Base-by-base conservation (phyloP, 768 basidiomycete species). In the Scleroderma citrinum region DNA sequence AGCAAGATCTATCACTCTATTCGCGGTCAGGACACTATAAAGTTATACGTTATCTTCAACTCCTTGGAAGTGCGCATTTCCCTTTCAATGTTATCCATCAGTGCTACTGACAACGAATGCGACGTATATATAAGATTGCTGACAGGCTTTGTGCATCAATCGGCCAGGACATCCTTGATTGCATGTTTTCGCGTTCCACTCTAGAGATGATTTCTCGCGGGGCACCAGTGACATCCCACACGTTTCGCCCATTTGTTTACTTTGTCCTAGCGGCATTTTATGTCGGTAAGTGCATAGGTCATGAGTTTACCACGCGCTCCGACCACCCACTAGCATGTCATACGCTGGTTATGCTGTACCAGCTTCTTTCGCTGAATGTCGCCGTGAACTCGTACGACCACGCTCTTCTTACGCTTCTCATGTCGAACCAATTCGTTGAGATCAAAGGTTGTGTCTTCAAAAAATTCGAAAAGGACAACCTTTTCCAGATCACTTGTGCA, bases 381-480 rank as follows among this genome's bases (percentile, higher is more conserved):
- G 95, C 96, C 5, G 87, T 99, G 62, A 98, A 98, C 69, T 95
- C 93, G 16, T 99, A 95, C 65, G 94, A 97, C 64, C 89, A 98
- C 59, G 86, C 95, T 2, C 80, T 99, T 7, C 75, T 99, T 35
- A 96, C 94, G 0, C 77, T 99, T 0, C 77, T 99, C 7, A 83
- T 99, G 39, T 96, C 92, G 39, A 99, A 98, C 62, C 96, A 99
- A 66, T 98, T 99, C 60, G 95, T 98, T 30, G 96, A 99, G 69
- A 98, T 98, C 68, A 99, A 99, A 69, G 94, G 95, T 30, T 92
- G 90, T 63, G 96, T 99, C 2, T 99, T 99, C 81, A 99, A 98
- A 70, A 97, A 87, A 64, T 98, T 99, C 59, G 96, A 98, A 64
- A 99, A 97, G 64, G 96, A 99, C 60, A 97, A 89, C 61, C 77